Evolutionary conservation across 768 basidiomycete species (phyloP), one percentile per base, ranked within the genome.

Genomic region (Lactifluus hygrophoroides): DNA sequence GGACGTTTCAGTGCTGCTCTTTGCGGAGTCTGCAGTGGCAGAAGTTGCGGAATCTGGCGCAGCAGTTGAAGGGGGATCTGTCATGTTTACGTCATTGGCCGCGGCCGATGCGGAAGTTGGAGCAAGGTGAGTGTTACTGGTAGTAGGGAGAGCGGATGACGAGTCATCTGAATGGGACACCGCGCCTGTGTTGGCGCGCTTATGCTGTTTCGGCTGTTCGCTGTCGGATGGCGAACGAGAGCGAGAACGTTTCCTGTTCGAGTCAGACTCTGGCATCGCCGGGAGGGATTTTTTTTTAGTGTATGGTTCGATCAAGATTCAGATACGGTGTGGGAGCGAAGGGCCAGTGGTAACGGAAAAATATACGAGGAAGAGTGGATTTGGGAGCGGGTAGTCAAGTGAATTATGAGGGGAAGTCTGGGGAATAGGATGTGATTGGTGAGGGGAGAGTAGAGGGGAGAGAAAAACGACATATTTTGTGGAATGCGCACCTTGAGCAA

Each of bases 251-350:
- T 91, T 91, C 75, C 88, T 86, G 71, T 78, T 88, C 65, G 80
- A 78, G 77, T 90, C 88, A 77, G 82, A 80, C 79, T 89, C 88
- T 88, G 85, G 84, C 87, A 88, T 89, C 73, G 78, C 81, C 79
- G 78, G 80, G 34, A 3, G 30, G 80, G 37, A 6, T 5, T 14
- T 47, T 58, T 79, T 50, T 64, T 60, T 54, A 64, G 62, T 54
- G 54, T 46, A 57, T 44, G 58, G 57, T 17, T 54, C 58, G 55
- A 51, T 60, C 80, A 69, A 83, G 77, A 63, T 61, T 72, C 51
- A 74, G 70, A 66, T 51, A 65, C 72, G 73, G 69, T 68, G 58
- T 65, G 66, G 65, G 66, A 66, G 64, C 60, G 56, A 64, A 30
- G 62, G 55, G 63, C 62, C 65, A 62, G 62, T 38, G 64, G 60